Evolutionary conservation across 2,329 filamentous ascomycete species (phyloP).

Genomic region (Volutella citrinella): DNA sequence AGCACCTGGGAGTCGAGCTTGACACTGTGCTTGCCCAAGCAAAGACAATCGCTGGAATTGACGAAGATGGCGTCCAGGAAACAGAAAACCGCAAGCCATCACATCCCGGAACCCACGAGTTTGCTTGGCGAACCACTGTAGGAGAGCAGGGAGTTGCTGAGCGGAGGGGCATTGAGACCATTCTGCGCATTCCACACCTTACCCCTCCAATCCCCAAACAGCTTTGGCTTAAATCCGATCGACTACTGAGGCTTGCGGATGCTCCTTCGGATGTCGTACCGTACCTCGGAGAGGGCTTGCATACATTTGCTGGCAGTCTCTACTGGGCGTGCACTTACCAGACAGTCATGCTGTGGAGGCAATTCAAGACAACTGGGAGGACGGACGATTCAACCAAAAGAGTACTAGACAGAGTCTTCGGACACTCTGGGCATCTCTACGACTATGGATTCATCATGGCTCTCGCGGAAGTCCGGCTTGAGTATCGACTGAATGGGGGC

Average conservation of each 20-base stretch:
- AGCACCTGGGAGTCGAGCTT: slow-evolving; percentile 11
- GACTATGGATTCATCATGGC: slow-evolving; percentile 19
- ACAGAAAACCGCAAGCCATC: neutral
- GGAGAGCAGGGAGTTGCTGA: neutral
- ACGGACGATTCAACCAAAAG: slow-evolving; percentile 2
- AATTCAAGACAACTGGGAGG: slow-evolving; percentile 9
- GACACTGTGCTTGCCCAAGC: slow-evolving; percentile 15
- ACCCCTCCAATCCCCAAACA: slow-evolving; percentile 4
- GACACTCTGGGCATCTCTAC: slow-evolving; percentile 17
- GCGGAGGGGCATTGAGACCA: neutral
- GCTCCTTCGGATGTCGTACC: slow-evolving; percentile 15
- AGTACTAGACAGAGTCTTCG: slow-evolving; percentile 20
- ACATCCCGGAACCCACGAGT: too few species aligned
- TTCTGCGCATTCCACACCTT: neutral
- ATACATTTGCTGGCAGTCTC: slow-evolving; percentile 19
- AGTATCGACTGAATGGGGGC: slow-evolving; percentile 20
- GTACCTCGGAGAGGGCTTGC: slow-evolving; percentile 20
- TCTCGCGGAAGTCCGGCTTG: slow-evolving; percentile 16
- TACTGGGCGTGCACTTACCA: slow-evolving; percentile 23
- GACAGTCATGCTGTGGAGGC: slow-evolving; percentile 20
- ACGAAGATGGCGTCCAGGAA: slow-evolving; percentile 2
- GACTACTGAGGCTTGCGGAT: slow-evolving; percentile 20
- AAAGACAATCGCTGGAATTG: slow-evolving; percentile 6
- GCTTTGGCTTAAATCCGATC: slow-evolving; percentile 21
- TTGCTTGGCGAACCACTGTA: too few species aligned